Percentiles rank a stretch among this genome's conserved stretches.
Conservation (phyloP, 768 basidiomycete genomes). For the Suillus plorans region DNA sequence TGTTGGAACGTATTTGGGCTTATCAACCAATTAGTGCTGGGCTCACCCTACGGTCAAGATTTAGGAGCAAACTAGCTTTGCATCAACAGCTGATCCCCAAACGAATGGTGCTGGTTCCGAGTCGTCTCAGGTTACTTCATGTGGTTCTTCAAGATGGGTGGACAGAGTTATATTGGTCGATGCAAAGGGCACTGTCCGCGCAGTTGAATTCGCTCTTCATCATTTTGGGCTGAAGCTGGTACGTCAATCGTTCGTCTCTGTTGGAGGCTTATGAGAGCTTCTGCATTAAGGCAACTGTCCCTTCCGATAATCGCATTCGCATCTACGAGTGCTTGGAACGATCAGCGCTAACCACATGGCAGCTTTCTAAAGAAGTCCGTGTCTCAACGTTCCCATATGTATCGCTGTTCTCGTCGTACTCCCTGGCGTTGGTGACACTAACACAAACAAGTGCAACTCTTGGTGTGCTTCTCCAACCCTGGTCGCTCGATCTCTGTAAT, state of each 20-base stretch:
- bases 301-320: slow-evolving; percentile 84
- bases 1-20: not conserved
- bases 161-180: slow-evolving; percentile 77
- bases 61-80: slow-evolving; percentile 68
- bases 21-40: slow-evolving; percentile 37
- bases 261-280: slow-evolving; percentile 1
- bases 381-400: slow-evolving; percentile 51
- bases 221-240: slow-evolving; percentile 91
- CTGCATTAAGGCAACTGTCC: slow-evolving; percentile 57
- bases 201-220: slow-evolving; percentile 84
- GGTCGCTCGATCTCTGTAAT: slow-evolving; percentile 64
- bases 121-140: slow-evolving; percentile 21
- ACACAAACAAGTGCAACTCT: slow-evolving; percentile 60
- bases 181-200: slow-evolving; percentile 81
- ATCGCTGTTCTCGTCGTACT: slow-evolving; percentile 45
- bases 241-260: slow-evolving; percentile 20
- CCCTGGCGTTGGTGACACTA: slow-evolving; percentile 63
- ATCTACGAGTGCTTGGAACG: slow-evolving; percentile 90
- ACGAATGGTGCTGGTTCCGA: slow-evolving; percentile 20
- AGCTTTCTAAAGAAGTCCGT: slow-evolving; percentile 73
- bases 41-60: slow-evolving; percentile 95
- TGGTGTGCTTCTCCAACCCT: slow-evolving; percentile 56
- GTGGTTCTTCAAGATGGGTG: slow-evolving; percentile 55
- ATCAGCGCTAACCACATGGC: slow-evolving; percentile 69
- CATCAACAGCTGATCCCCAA: slow-evolving; percentile 27